These are phyloP conservation scores for Coemansia sp. DNA, from an alignment of 192 early-diverging fungal species.

Conservation along the genomic window DNA sequence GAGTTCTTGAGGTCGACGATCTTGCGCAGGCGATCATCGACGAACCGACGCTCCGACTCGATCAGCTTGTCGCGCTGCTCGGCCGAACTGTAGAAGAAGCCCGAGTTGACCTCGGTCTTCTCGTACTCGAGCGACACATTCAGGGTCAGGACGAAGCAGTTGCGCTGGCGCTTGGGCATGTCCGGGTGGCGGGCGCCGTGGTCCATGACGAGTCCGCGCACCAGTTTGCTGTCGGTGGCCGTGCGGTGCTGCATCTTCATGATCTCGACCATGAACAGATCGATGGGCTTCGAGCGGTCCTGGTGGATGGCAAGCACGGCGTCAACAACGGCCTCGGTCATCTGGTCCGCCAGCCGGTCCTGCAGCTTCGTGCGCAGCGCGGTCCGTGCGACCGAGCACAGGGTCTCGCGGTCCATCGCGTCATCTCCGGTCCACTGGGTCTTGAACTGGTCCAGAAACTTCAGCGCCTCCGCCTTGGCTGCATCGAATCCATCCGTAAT, in stretches of 20 bases:
- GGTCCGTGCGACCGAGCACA: conserved; percentile 90
- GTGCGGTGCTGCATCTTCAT: conserved; percentile 99
- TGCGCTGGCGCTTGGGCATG: conserved; percentile 93
- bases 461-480: conserved; percentile 91
- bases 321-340: conserved; percentile 97
- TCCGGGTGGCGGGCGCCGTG: conserved; percentile 99
- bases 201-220: conserved; percentile 95
- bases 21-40: conserved; percentile 91
- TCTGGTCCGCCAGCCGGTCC: conserved; percentile 81
- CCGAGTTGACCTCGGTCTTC: conserved; percentile 98
- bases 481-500: conserved; percentile 96
- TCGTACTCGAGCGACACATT: conserved; percentile 99
- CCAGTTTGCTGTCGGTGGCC: conserved; percentile 92
- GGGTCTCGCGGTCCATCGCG: conserved; percentile 82
- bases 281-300: conserved; percentile 79
- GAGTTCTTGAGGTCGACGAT: conserved; percentile 95
- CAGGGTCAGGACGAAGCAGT: conserved; percentile 90
- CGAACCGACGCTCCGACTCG: conserved; percentile 94
- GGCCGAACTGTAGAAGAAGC: conserved; percentile 97
- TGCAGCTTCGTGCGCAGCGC: conserved; percentile 96
- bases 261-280: conserved; percentile 99
- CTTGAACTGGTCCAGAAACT: conserved; percentile 92
- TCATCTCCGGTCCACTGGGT: conserved; percentile 57
- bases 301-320: conserved; percentile 86
- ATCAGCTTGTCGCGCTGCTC: conserved; percentile 99